These are phyloP conservation scores for Phycomyces blakesleeanus DNA, from an alignment of 192 early-diverging fungal species.

Conservation along the genomic window DNA sequence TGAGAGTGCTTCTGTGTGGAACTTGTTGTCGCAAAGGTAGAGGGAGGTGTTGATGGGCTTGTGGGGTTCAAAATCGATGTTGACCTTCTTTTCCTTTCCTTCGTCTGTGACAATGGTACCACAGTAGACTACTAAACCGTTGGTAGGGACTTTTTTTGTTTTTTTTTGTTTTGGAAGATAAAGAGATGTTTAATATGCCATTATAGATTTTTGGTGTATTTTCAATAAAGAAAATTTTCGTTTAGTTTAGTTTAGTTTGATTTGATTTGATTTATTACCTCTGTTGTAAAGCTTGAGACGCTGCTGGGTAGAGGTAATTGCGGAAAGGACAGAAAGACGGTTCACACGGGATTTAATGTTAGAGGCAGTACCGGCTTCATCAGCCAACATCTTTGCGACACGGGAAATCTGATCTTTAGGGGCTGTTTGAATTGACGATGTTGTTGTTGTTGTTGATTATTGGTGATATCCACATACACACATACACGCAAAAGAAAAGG, in stretches of 20 bases:
- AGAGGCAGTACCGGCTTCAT: conserved; percentile 98
- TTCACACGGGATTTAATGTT: conserved; percentile 99
- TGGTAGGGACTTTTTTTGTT: conserved; percentile 87
- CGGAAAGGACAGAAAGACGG: conserved; percentile 91
- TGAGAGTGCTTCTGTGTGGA: conserved; percentile 91
- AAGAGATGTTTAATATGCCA: too few relatives aligned
- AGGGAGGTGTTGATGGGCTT: conserved; percentile 99
- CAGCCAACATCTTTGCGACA: conserved; percentile 89
- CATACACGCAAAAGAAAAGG: too few relatives aligned
- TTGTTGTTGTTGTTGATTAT: too few relatives aligned
- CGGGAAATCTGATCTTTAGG: conserved; percentile 91
- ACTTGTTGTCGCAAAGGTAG: conserved; percentile 99
- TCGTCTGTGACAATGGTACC: conserved; percentile 98
- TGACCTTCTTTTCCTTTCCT: conserved; percentile 99
- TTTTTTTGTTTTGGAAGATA: conserved; percentile 9
- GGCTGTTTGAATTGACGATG: conserved; percentile 30
- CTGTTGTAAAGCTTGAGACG: conserved; percentile 91
- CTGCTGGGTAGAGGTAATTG: conserved; percentile 97
- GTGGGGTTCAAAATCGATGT: conserved; percentile 98
- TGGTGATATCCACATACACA: too few relatives aligned
- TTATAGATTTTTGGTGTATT: background rate
- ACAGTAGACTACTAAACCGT: conserved; percentile 92
- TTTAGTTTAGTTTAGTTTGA: too few relatives aligned
- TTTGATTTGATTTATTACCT: too few relatives aligned
- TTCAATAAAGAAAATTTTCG: too few relatives aligned